These are phyloP conservation scores for Coniochaeta ligniaria DNA, from an alignment of 2,329 filamentous ascomycete genomes.

Conservation along the genomic window DNA sequence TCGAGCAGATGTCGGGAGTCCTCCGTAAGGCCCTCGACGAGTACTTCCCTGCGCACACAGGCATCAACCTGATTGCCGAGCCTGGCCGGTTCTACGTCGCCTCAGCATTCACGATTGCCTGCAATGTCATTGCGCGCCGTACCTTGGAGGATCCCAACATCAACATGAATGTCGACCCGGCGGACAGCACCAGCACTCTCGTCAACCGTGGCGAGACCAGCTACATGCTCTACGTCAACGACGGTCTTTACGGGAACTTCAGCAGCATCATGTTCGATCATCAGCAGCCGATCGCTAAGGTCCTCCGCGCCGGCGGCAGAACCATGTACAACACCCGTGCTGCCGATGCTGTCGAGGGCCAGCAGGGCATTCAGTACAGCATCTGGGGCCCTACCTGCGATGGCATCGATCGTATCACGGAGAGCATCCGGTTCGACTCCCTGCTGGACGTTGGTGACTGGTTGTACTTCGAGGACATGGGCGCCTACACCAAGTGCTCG, in stretches of 20 bases:
- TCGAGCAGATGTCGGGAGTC: slow-evolving; percentile 81
- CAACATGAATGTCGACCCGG: slow-evolving; percentile 44
- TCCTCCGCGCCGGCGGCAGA: slow-evolving; percentile 58
- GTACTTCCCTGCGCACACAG: slow-evolving; percentile 69
- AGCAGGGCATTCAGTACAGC: slow-evolving; percentile 67
- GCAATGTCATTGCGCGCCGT: slow-evolving; percentile 91
- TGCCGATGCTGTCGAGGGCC: slow-evolving; percentile 27
- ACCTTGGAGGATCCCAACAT: slow-evolving; percentile 64
- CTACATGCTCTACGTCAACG: slow-evolving; percentile 98
- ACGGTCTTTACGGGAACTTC: slow-evolving; percentile 97
- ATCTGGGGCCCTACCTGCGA: slow-evolving; percentile 98
- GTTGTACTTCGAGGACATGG: slow-evolving; percentile 99
- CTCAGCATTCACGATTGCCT: slow-evolving; percentile 87
- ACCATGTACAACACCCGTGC: slow-evolving; percentile 50
- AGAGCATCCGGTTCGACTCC: slow-evolving; percentile 69
- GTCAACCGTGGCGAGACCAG: slow-evolving; percentile 41
- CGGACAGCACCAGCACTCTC: slow-evolving; percentile 1
- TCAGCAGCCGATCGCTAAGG: slow-evolving; percentile 79
- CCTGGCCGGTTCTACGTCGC: slow-evolving; percentile 95
- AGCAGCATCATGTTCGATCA: slow-evolving; percentile 99
- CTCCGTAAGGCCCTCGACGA: slow-evolving; percentile 74
- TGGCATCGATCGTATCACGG: slow-evolving; percentile 89
- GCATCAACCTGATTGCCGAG: slow-evolving; percentile 85
- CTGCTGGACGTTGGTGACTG: slow-evolving; percentile 89
- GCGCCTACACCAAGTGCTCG: slow-evolving; percentile 96